These are phyloP conservation scores for Neurospora sp. DNA, from an alignment of 495 filamentous ascomycete genomes.

Conservation along the genomic window DNA sequence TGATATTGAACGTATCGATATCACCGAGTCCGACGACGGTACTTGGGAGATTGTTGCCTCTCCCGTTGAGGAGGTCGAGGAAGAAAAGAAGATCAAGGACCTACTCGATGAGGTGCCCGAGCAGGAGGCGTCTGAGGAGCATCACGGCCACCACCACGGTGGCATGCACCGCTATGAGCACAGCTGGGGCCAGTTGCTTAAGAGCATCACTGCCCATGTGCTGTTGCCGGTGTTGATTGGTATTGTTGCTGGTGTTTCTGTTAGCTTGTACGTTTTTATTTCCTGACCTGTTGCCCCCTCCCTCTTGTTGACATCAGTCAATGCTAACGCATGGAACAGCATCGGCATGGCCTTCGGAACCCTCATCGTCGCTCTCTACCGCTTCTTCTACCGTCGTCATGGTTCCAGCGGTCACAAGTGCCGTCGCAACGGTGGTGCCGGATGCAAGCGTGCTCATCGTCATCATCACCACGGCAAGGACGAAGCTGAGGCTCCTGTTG, in stretches of 20 bases:
- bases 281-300: background rate
- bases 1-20: background rate
- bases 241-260: slow-evolving; percentile 41
- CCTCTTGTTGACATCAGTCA: no score
- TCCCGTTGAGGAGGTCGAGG: background rate
- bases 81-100: background rate
- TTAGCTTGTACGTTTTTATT: slow-evolving; percentile 36
- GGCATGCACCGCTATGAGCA: slow-evolving; percentile 12
- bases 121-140: background rate
- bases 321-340: slow-evolving; percentile 6
- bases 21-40: background rate
- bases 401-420: slow-evolving; percentile 16
- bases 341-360: slow-evolving; percentile 44
- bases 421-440: slow-evolving; percentile 2
- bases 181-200: slow-evolving; percentile 33
- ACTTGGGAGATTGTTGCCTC: background rate
- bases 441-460: background rate
- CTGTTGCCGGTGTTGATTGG: slow-evolving; percentile 43
- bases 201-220: slow-evolving; percentile 37
- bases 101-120: background rate
- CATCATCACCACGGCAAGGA: slow-evolving; percentile 20
- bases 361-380: slow-evolving; percentile 36
- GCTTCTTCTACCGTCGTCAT: slow-evolving; percentile 20
- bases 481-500: slow-evolving; percentile 21
- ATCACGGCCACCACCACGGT: slow-evolving; percentile 9